Evolutionary conservation across 257 asterid species (phyloP).

Genomic region (Knoxia roxburghii): DNA sequence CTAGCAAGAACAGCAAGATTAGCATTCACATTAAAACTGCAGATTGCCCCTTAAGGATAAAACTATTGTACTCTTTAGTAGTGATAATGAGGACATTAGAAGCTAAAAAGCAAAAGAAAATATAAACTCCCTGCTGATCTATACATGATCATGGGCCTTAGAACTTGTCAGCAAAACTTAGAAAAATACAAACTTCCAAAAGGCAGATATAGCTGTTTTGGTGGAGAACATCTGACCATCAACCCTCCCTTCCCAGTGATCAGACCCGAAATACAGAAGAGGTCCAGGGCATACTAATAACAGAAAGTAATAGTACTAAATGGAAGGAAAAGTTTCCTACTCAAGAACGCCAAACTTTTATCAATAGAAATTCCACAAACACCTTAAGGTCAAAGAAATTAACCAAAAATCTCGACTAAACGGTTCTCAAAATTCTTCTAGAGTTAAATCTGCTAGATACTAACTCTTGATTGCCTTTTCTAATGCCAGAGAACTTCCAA

Average conservation of each 20-base stretch:
- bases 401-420: background rate
- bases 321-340: too few relatives aligned
- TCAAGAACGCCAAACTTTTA: background rate
- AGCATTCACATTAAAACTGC: too few relatives aligned
- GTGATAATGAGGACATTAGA: too few relatives aligned
- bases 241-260: background rate
- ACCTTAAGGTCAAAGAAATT: background rate
- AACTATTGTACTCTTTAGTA: background rate
- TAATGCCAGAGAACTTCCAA: background rate
- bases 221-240: background rate
- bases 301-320: background rate
- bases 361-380: background rate
- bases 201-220: background rate
- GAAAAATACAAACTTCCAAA: background rate
- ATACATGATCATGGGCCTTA: background rate
- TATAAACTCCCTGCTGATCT: background rate
- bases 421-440: too few relatives aligned
- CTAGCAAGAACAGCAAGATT: background rate
- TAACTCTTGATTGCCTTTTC: background rate
- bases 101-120: background rate
- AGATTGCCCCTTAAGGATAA: too few relatives aligned
- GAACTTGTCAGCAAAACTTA: background rate
- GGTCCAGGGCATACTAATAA: background rate
- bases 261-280: background rate
- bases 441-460: background rate